Percentiles rank a stretch among this genome's conserved stretches.
phyloP scores from a whole-genome alignment of 1,284 basidiomycete species.

The Exobasidium cylindrosporum region DNA sequence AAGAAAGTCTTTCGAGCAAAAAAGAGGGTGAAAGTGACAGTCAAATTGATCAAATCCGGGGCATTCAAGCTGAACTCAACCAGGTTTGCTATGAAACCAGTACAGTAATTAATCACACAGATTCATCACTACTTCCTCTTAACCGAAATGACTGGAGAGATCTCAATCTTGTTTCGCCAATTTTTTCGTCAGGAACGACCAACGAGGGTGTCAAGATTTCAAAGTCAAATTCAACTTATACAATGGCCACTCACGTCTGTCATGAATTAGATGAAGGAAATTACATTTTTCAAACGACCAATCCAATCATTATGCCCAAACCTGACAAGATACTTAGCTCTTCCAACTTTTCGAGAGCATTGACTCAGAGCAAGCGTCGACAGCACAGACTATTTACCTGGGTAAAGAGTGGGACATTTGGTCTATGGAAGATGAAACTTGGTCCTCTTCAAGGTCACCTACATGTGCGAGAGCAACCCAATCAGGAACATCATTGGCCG shows the following conservation, averaged over 20 bases:
- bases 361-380: conserved; percentile 16
- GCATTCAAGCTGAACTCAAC: conserved; percentile 15
- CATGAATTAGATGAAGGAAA: neutral
- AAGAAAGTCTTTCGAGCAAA: neutral
- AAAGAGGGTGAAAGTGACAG: neutral
- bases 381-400: conserved; percentile 20
- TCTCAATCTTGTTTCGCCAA: conserved; percentile 29
- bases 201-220: neutral
- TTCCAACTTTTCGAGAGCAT: conserved; percentile 38
- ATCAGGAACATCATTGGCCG: neutral
- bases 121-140: conserved; percentile 25
- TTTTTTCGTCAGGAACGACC: no score
- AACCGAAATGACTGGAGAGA: conserved; percentile 32
- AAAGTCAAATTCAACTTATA: conserved; percentile 11
- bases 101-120: conserved; percentile 38
- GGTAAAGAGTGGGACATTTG: neutral
- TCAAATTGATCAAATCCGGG: conserved; percentile 8
- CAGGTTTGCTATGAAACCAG: conserved; percentile 28
- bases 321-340: conserved; percentile 20
- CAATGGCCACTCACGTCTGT: conserved; percentile 48
- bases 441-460: conserved; percentile 15
- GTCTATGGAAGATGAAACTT: neutral
- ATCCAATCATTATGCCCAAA: conserved; percentile 30
- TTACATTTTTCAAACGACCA: conserved; percentile 47
- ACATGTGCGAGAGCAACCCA: neutral